phyloP scores from a whole-genome alignment of 2,329 filamentous ascomycete genomes.

The Metarhizium rileyi region DNA sequence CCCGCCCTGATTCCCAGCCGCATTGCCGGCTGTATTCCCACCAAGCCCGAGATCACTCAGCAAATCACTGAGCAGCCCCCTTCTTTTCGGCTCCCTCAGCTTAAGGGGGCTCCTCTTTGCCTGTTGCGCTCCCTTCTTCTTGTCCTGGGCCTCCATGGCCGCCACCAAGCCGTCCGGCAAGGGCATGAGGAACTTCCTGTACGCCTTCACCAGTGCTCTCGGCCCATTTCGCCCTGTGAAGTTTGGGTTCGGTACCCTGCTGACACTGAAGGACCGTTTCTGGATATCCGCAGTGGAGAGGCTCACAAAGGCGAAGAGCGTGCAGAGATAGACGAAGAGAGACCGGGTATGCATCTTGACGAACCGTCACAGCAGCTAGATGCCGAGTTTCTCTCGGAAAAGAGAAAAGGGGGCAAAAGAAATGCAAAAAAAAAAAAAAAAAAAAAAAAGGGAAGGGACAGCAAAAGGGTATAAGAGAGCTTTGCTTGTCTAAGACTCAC shows the following conservation, averaged over 20 bases:
- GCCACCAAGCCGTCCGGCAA: slow-evolving; percentile 33
- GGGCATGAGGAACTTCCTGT: slow-evolving; percentile 56
- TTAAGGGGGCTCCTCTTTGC: not conserved
- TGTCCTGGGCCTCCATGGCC: slow-evolving; percentile 18
- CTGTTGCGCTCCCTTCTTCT: not conserved
- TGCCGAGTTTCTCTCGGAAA: not conserved
- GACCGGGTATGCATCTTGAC: slow-evolving; percentile 10
- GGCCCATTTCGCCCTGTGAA: slow-evolving; percentile 48
- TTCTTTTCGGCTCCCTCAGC: not conserved
- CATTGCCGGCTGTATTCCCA: not conserved
- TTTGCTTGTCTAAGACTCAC: no score
- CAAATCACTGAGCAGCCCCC: not conserved
- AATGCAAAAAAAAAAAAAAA: slow-evolving; percentile 2
- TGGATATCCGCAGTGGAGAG: slow-evolving; percentile 33
- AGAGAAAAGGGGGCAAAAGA: slow-evolving; percentile 1
- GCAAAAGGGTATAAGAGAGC: no score
- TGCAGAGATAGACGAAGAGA: slow-evolving; percentile 23
- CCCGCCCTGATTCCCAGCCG: not conserved
- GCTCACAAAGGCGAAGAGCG: slow-evolving; percentile 37
- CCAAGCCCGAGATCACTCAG: not conserved
- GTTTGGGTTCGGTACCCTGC: slow-evolving; percentile 44
- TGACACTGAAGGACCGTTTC: slow-evolving; percentile 53
- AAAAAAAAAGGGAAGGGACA: slow-evolving; percentile 1
- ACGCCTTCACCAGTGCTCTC: slow-evolving; percentile 52
- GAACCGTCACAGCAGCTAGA: not conserved